Evolutionary conservation across 495 filamentous ascomycete species (phyloP).

Genomic region (Talaromyces trachyspermus): DNA sequence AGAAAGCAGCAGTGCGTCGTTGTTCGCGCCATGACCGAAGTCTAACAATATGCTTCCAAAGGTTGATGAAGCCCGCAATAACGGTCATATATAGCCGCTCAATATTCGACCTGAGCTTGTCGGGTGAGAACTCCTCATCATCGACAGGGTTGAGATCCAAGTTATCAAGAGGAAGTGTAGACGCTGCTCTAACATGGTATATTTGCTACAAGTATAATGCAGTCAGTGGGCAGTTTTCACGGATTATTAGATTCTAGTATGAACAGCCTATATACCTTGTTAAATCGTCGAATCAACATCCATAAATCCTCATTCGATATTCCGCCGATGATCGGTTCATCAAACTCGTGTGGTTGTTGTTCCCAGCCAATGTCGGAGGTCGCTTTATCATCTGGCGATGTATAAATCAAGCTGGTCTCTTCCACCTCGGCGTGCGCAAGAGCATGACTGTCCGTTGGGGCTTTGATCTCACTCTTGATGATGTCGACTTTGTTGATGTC

Average conservation of each 20-base stretch:
- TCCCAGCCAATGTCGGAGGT: conserved; percentile 72
- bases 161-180: conserved; percentile 43
- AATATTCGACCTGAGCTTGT: conserved; percentile 73
- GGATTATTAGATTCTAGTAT: too few species aligned
- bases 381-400: conserved; percentile 34
- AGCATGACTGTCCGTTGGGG: conserved; percentile 42
- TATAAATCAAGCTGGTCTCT: conserved; percentile 43
- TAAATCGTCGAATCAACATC: conserved; percentile 71
- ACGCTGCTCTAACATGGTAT: conserved; percentile 72
- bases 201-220: conserved; percentile 58
- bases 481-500: conserved; percentile 6
- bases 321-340: conserved; percentile 59
- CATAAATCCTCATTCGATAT: conserved; percentile 80
- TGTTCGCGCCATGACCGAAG: conserved; percentile 76
- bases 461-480: conserved; percentile 1
- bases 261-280: conserved; percentile 51
- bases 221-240: conserved; percentile 1
- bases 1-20: conserved; percentile 60
- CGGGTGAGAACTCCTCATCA: conserved; percentile 78
- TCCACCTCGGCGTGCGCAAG: conserved; percentile 37
- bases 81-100: conserved; percentile 83
- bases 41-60: conserved; percentile 66
- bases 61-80: conserved; percentile 56
- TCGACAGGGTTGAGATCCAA: conserved; percentile 78
- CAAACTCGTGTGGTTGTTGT: conserved; percentile 48